Percentiles rank a stretch among this genome's conserved stretches.
These are phyloP conservation scores for Arabidopsis arenosa DNA, from an alignment of 345 rosid genomes.

Conservation along the genomic window DNA sequence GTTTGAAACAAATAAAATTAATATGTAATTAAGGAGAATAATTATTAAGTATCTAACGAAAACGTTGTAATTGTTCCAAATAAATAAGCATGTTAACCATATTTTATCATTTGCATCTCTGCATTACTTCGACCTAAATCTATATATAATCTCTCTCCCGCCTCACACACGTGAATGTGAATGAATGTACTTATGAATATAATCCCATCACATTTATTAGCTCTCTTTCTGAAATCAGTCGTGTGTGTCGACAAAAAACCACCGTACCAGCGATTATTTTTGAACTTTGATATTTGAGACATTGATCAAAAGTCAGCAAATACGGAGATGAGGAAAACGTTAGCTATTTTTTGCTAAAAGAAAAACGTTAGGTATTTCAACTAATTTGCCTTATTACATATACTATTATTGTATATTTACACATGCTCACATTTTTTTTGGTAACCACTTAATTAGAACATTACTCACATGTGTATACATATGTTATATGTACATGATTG, in stretches of 20 bases:
- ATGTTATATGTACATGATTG: not conserved
- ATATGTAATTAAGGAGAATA: no score
- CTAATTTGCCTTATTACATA: not conserved
- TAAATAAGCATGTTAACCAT: not conserved
- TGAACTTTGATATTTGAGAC: not conserved
- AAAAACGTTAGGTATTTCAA: not conserved
- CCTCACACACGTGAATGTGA: constrained; percentile 33
- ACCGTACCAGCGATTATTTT: not conserved
- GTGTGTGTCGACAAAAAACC: constrained; percentile 28
- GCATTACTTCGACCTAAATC: constrained; percentile 11
- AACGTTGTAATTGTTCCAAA: not conserved
- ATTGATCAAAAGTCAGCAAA: constrained; percentile 41
- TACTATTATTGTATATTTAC: not conserved
- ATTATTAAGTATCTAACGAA: not conserved
- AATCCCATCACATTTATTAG: constrained; percentile 27
- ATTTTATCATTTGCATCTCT: not conserved
- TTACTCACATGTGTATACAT: not conserved
- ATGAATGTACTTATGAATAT: constrained; percentile 20
- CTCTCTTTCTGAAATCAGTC: constrained; percentile 21
- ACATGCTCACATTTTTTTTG: constrained; percentile 12
- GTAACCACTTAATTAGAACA: constrained; percentile 15
- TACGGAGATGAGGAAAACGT: constrained; percentile 33
- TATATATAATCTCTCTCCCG: not conserved
- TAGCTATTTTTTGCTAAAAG: not conserved
- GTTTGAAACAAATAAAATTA: not conserved